A percentile compares a stretch with the other conserved stretches of the same genome.
These are phyloP conservation scores for Leucocoprinus sp. DNA, from an alignment of 768 basidiomycete genomes.

Conservation along the genomic window DNA sequence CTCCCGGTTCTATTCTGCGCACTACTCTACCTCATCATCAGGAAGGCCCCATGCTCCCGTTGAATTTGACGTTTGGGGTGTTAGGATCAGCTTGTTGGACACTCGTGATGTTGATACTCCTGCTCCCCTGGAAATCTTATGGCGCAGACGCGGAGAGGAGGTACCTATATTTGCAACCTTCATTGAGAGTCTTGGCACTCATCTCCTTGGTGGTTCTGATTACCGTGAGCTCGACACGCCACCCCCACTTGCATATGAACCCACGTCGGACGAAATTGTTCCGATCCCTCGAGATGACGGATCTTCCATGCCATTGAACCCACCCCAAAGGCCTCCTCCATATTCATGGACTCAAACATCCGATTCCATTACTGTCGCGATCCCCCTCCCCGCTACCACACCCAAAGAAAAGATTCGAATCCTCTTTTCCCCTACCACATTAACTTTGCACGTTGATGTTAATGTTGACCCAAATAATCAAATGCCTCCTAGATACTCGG, in stretches of 20 bases:
- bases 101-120: slow-evolving; percentile 22
- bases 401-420: slow-evolving; percentile 58
- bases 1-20: slow-evolving; percentile 37
- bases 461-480: slow-evolving; percentile 22
- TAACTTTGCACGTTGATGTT: slow-evolving; percentile 61
- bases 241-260: slow-evolving; percentile 37
- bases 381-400: slow-evolving; percentile 72
- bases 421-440: slow-evolving; percentile 50
- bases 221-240: slow-evolving; percentile 38
- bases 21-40: slow-evolving; percentile 10
- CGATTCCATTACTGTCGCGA: slow-evolving; percentile 75
- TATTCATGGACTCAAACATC: slow-evolving; percentile 92
- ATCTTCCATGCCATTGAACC: slow-evolving; percentile 19
- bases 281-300: slow-evolving; percentile 62
- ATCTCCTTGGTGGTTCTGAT: slow-evolving; percentile 50
- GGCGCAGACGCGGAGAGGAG: slow-evolving; percentile 62
- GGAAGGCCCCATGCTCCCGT: slow-evolving; percentile 22
- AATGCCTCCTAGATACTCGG: slow-evolving; percentile 44
- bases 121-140: slow-evolving; percentile 44
- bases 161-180: slow-evolving; percentile 58
- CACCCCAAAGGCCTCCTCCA: slow-evolving; percentile 52
- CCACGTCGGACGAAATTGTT: slow-evolving; percentile 55
- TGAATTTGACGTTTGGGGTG: slow-evolving; percentile 63
- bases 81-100: slow-evolving; percentile 38
- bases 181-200: slow-evolving; percentile 33